Base-by-base conservation (phyloP, 2,329 filamentous ascomycete genomes). In the Nannizziopsis barbatae region DNA sequence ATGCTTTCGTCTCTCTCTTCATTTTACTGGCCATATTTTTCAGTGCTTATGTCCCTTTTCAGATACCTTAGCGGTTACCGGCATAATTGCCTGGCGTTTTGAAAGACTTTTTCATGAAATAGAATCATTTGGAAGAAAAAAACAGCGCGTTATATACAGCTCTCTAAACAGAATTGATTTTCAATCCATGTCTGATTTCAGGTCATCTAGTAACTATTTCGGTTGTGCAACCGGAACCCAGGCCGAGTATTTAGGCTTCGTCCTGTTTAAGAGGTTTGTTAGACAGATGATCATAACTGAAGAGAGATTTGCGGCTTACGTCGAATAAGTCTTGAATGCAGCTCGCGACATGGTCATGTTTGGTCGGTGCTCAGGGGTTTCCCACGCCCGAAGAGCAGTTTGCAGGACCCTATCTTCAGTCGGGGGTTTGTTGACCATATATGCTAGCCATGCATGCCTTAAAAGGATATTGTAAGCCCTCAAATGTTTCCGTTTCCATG, bases 371-470 rank as follows among this genome's bases (percentile, higher is more conserved):
- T 83, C 75, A 49, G 75, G 74, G 51, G 81, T 75, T 65, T 95
- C 88, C 84, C 89, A 96, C 33, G 74, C 66, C 53, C 87, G 78
- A 41, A 80, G 67, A 57, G 79, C 75, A 45, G 80, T 71, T 59
- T 80, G 76, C 54, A 93, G 62, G 53, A 92, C 67, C 45, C 81
- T 72, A 65, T 98, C 92, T 61, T 83, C 69, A 33, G 75, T 78
- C 1, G 92, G 92, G 33, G 90, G 81, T 69, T 85, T 84, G 69
- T 96, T 88, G 60, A 95, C 82, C 70, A 81, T 73, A 71, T 98
- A 96, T 56, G 87, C 87, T 59, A 98, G 88, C 92, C 92, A 98
- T 27, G 86, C 87, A 71, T 96, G 92, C 92, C 77, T 80, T 43
- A 45, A 33, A 35, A 39, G 32, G 14, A 42, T 14, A 47, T 31